Percentiles rank a stretch among this genome's conserved stretches.
Conservation (phyloP, 2,329 filamentous ascomycete species). For the Fusarium compactum region DNA sequence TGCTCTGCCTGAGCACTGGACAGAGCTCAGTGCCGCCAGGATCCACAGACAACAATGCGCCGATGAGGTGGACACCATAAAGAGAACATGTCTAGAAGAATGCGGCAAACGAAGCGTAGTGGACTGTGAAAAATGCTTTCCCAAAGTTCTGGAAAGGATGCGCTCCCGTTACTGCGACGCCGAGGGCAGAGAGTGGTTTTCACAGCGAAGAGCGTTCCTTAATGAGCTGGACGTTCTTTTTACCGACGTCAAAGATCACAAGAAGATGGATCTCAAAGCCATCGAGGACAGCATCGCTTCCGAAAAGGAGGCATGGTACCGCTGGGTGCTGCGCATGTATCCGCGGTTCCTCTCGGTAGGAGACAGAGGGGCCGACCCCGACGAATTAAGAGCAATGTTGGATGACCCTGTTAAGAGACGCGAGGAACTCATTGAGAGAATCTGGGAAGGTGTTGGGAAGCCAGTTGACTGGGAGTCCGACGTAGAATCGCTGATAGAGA, state of each 20-base stretch:
- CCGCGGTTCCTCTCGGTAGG: conserved; percentile 55
- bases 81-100: conserved; percentile 56
- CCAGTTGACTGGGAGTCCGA: conserved; percentile 49
- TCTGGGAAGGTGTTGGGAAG: conserved; percentile 54
- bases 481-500: conserved; percentile 52
- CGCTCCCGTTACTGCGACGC: conserved; percentile 53
- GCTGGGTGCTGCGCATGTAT: conserved; percentile 57
- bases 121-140: conserved; percentile 63
- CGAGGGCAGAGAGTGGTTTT: conserved; percentile 63
- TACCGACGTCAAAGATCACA: conserved; percentile 59
- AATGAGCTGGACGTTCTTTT: conserved; percentile 63
- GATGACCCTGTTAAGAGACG: conserved; percentile 54
- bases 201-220: conserved; percentile 61
- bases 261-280: conserved; percentile 56
- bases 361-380: conserved; percentile 46
- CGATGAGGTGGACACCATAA: conserved; percentile 58
- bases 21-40: conserved; percentile 52
- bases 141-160: conserved; percentile 61
- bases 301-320: conserved; percentile 67
- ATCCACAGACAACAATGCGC: conserved; percentile 53
- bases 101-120: conserved; percentile 58
- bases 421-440: conserved; percentile 53
- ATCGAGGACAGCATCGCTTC: conserved; percentile 64
- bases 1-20: conserved; percentile 56
- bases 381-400: conserved; percentile 53